These are phyloP conservation scores for Filobasidium floriforme DNA, from an alignment of 768 basidiomycete genomes.

Conservation along the genomic window DNA sequence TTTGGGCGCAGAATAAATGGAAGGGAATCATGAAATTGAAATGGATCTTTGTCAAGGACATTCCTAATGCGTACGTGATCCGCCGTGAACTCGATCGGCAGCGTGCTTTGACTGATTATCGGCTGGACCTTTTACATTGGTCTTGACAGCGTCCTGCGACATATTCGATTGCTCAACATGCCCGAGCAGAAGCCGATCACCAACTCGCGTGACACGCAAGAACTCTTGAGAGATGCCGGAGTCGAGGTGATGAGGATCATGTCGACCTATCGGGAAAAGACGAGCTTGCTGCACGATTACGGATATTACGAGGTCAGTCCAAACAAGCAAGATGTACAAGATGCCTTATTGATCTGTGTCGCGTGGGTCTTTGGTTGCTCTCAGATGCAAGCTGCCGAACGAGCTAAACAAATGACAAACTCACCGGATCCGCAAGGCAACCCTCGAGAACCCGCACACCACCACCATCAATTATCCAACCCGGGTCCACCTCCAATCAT, in stretches of 20 bases:
- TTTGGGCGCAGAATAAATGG: conserved; percentile 99
- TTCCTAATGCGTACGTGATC: conserved; percentile 38
- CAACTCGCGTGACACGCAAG: conserved; percentile 95
- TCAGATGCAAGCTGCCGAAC: conserved; percentile 22
- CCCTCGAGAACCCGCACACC: not conserved
- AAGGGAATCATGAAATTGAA: conserved; percentile 97
- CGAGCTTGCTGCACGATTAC: conserved; percentile 77
- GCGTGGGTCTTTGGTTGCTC: too few relatives aligned
- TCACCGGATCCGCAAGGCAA: not conserved
- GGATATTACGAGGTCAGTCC: conserved; percentile 43
- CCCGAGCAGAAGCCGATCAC: conserved; percentile 98
- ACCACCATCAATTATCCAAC: not conserved
- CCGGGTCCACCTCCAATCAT: not conserved
- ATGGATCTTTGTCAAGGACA: conserved; percentile 96
- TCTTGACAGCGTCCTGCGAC: conserved; percentile 30
- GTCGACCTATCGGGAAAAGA: conserved; percentile 83
- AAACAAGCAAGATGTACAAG: too few relatives aligned
- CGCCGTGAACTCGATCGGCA: too few relatives aligned
- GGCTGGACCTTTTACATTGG: not conserved
- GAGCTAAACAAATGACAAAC: conserved; percentile 1
- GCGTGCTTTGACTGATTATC: conserved; percentile 1
- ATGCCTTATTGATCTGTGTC: not conserved
- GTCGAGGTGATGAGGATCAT: conserved; percentile 95
- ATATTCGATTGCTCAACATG: conserved; percentile 58
- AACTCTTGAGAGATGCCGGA: conserved; percentile 88